phyloP scores from a whole-genome alignment of 306 rosid species.

The Astragalus membranaceus region DNA sequence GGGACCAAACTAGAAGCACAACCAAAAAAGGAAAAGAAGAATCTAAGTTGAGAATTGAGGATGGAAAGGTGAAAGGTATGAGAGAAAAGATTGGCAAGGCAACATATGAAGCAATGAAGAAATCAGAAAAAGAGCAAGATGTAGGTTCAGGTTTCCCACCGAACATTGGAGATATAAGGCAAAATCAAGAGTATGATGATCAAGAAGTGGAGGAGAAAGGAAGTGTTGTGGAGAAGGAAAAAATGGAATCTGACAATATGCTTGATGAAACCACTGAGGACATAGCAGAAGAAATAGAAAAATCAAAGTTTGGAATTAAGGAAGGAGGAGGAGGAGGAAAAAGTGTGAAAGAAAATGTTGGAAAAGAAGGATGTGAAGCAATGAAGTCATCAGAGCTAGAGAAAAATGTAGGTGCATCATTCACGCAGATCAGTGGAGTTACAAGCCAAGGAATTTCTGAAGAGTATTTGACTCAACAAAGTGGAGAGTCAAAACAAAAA shows the following conservation, averaged over 20 bases:
- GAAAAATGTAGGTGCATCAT: no score
- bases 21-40: background rate
- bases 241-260: background rate
- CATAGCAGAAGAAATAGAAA: background rate
- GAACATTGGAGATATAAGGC: background rate
- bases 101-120: background rate
- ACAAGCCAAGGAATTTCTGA: background rate
- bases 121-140: background rate
- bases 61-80: background rate
- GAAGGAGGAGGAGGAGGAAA: background rate
- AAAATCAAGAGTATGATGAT: background rate
- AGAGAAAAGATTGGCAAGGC: background rate
- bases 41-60: background rate
- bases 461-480: conserved; percentile 7
- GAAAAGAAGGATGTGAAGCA: background rate
- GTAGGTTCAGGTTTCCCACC: no score
- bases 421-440: no score
- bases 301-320: background rate
- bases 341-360: background rate
- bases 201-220: background rate
- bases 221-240: background rate
- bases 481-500: background rate
- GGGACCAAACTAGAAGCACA: background rate
- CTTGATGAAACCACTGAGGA: background rate
- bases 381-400: background rate